Evolutionary conservation across 306 rosid species (phyloP), one percentile per base, ranked within the genome.

Genomic region (Mimosa pudica): DNA sequence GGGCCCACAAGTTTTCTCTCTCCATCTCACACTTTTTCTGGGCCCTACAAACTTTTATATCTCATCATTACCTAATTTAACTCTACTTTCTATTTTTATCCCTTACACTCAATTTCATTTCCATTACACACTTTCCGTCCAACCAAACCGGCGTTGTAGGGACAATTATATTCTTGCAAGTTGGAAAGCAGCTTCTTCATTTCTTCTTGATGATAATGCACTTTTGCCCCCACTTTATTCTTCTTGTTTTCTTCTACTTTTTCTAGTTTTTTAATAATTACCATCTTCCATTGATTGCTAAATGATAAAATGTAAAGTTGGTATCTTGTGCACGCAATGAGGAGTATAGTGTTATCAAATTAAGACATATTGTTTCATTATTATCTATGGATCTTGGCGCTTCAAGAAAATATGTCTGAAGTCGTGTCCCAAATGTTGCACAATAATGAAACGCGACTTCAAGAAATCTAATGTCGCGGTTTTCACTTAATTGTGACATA

Each of bases 281-380:
- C 8, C 8, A 16, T 71, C 77, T n/a, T 35, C 74, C 46, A 51
- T 57, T 82, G 44, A 82, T 77, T 77, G 85, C 82, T 71, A 77
- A 64, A 71, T 18, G 81, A 71, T 82, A 82, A 77, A 77, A 41
- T 41, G 7, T 12, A 30, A 11, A 38, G 24, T 45, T 62, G 33
- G 20, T 75, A 20, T 76, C 77, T 58, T 58, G 0, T 69, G 80
- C 77, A 47, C 11, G 41, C 35, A 76, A 24, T 70, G 51, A 24
- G 85, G 81, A 1, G 62, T 33, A 71, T 38, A 33, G 62, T 82
- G 17, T 68, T 51, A 11, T 70, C 66, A 0, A 7, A 71, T 63
- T 71, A 66, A 51, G 35, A 55, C 67, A 32, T 44, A 18, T 1
- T 57, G 33, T 18, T 17, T 57, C 63, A 8, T 18, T 8, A 57